Evolutionary conservation across 805 yeast genomes (phyloP), one percentile per base, ranked within the genome.

Genomic region (Pichia rugopelliculosa): DNA sequence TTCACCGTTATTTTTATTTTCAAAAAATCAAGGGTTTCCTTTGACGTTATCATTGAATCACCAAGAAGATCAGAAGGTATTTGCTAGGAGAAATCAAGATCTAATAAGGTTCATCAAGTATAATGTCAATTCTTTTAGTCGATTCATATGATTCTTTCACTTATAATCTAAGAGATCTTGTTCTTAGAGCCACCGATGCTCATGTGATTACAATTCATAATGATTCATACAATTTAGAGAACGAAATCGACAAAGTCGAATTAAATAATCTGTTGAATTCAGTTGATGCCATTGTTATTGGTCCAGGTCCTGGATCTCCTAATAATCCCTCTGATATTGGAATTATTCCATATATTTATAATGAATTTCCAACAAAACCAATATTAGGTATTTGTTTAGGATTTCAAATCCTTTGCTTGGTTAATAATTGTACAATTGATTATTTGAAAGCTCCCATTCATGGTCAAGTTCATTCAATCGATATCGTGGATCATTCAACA

Each of bases 281-380:
- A 8, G 80, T 87, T 54, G 87, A 85, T 49, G 88, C 88, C 30
- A 71, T 93, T 3, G 79, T 93, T 0, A 73, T 93, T 9, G 99
- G 99, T 0, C 99, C 99, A 0, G 99, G 99, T 0, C 99, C 99
- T 0, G 99, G 99, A 0, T 79, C 86, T 56, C 99, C 99, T 0
- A 64, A 67, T 1, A 67, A 69, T 56, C 58, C 74, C 4, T 34
- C 59, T 1, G 97, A 90, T 57, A 77, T 84, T 25, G 96, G 96
- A 0, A 73, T 88, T 11, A 77, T 90, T 15, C 76, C 80, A 0
- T 64, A 65, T 8, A 50, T 90, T 54, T 84, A 77, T 23, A 56
- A 66, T 27, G 57, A 60, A 6, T 58, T 58, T n/a, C 50, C 56
- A 1, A 49, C 58, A 0, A 58, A 80, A 1, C 98, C 98, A 0